These are phyloP conservation scores for Pelargonium australe DNA, from an alignment of 441 rosid genomes.

Conservation along the genomic window DNA sequence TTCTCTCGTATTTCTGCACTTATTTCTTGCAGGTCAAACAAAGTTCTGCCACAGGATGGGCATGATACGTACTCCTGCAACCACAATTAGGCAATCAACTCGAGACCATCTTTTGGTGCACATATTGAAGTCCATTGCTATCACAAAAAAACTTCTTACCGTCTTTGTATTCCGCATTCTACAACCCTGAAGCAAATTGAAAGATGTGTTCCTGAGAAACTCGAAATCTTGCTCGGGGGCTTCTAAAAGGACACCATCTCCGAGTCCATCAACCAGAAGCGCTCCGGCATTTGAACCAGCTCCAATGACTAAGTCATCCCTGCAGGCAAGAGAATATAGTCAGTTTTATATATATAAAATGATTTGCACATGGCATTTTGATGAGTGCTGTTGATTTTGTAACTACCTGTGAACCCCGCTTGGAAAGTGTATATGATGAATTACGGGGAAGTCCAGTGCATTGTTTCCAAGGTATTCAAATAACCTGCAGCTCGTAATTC, in stretches of 20 bases:
- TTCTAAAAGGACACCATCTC: constrained; percentile 87
- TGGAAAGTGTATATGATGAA: constrained; percentile 85
- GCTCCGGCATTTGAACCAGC: constrained; percentile 81
- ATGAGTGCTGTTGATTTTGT: constrained; percentile 4
- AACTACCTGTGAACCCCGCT: constrained; percentile 60
- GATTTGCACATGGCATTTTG: constrained; percentile 2
- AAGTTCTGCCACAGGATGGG: constrained; percentile 97
- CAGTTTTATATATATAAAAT: constrained; percentile 10
- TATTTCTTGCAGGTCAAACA: constrained; percentile 92
- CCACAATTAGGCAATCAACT: constrained; percentile 11
- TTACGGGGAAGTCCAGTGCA: constrained; percentile 61
- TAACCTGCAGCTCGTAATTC: constrained; percentile 39
- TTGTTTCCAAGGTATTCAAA: constrained; percentile 76
- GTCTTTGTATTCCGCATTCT: constrained; percentile 98
- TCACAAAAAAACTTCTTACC: constrained; percentile 34
- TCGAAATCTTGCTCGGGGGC: constrained; percentile 80
- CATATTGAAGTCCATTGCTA: not conserved
- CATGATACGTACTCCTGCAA: constrained; percentile 88
- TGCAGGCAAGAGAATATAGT: constrained; percentile 30
- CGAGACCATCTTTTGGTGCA: not conserved
- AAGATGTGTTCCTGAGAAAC: constrained; percentile 80
- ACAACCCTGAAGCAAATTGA: constrained; percentile 93
- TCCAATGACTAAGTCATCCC: constrained; percentile 86
- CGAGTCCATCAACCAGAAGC: constrained; percentile 89
- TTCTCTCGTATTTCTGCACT: constrained; percentile 88